A percentile compares a stretch with the other conserved stretches of the same genome.
Evolutionary conservation across 225 moss, liverwort and hornwort species (phyloP).

Genomic region (Polytrichum commune): DNA sequence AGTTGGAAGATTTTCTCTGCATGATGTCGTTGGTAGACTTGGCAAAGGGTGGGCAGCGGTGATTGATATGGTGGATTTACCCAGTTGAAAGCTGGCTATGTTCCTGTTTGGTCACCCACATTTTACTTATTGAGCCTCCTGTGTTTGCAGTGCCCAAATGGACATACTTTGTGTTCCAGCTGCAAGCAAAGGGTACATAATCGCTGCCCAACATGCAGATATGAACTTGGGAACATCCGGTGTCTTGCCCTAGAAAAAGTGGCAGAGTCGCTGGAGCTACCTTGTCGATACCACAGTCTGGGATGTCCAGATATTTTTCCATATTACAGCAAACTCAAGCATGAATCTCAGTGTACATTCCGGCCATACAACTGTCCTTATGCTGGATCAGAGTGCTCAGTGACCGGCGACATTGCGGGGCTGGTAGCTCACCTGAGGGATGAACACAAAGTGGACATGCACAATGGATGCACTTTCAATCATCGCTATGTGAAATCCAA

Average conservation of each 20-base stretch:
- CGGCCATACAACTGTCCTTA: constrained; percentile 98
- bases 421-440: constrained; percentile 93
- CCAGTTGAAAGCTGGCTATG: too few relatives aligned
- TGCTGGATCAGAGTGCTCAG: constrained; percentile 96
- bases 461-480: constrained; percentile 96
- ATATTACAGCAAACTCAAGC: constrained; percentile 98
- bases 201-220: constrained; percentile 98
- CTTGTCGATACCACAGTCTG: constrained; percentile 88
- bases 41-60: too few relatives aligned
- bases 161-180: constrained; percentile 95
- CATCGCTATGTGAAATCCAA: constrained; percentile 99
- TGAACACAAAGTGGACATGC: constrained; percentile 99
- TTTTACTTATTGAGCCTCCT: background rate
- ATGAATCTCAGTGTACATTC: constrained; percentile 92
- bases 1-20: too few relatives aligned
- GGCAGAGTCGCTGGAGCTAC: constrained; percentile 94
- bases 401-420: constrained; percentile 90
- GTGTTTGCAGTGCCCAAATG: constrained; percentile 92
- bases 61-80: background rate
- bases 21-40: too few relatives aligned
- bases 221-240: constrained; percentile 94
- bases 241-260: constrained; percentile 97
- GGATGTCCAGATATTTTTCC: constrained; percentile 98
- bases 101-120: too few relatives aligned
- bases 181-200: constrained; percentile 99